Evolutionary conservation across 345 rosid genomes (phyloP).

Genomic region (Adansonia digitata): DNA sequence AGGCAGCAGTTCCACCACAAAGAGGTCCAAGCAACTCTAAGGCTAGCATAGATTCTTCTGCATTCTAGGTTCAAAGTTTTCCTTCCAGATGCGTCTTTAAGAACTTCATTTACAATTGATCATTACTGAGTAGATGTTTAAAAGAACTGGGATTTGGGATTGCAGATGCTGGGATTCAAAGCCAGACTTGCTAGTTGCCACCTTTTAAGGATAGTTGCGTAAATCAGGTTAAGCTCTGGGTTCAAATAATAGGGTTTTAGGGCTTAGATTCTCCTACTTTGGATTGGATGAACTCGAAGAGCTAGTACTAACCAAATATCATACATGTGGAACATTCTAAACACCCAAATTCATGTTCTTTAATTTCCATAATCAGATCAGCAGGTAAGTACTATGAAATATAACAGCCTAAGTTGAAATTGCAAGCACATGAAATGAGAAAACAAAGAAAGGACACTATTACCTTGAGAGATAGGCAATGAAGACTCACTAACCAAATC

Average conservation of each 20-base stretch:
- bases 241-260: neutral
- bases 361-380: conserved; percentile 5
- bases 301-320: neutral
- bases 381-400: neutral
- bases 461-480: conserved; percentile 13
- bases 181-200: too few relatives aligned
- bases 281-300: too few relatives aligned
- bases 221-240: too few relatives aligned
- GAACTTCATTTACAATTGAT: neutral
- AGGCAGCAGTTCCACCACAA: too few relatives aligned
- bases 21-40: neutral
- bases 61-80: neutral
- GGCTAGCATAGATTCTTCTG: neutral
- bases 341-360: neutral
- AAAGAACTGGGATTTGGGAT: neutral
- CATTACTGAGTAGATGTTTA: neutral
- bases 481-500: conserved; percentile 14
- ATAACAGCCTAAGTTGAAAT: neutral
- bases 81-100: neutral
- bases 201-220: too few relatives aligned
- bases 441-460: neutral
- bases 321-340: neutral
- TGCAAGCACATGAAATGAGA: neutral
- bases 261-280: neutral
- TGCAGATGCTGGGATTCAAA: too few relatives aligned